phyloP scores from a whole-genome alignment of 768 basidiomycete species.

The Tulasnella sp. region DNA sequence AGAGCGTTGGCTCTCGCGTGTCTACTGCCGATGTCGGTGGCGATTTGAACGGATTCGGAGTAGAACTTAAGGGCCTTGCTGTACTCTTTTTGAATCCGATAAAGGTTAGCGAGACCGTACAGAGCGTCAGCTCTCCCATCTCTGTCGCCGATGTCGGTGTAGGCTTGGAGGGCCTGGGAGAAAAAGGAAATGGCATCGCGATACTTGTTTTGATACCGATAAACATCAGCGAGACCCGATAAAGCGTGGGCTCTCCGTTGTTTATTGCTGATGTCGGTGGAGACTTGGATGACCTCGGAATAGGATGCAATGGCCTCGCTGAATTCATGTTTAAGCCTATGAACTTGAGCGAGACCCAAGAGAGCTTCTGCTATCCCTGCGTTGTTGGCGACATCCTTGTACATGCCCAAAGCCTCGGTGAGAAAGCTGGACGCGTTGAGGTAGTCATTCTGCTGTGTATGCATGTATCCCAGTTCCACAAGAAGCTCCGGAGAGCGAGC shows the following conservation, averaged over 20 bases:
- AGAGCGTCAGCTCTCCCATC: too few species aligned
- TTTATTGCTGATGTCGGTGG: neutral
- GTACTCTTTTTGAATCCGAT: too few species aligned
- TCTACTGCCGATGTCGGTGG: too few species aligned
- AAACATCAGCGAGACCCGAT: too few species aligned
- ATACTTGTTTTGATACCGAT: too few species aligned
- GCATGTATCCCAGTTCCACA: neutral
- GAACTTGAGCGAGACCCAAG: neutral
- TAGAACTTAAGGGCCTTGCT: too few species aligned
- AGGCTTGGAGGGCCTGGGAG: too few species aligned
- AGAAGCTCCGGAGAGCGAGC: neutral
- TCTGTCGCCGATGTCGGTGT: too few species aligned
- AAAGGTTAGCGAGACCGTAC: too few species aligned
- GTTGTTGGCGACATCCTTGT: neutral
- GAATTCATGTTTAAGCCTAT: neutral
- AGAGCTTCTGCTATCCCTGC: neutral
- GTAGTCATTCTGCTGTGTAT: neutral
- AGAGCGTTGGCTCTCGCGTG: too few species aligned
- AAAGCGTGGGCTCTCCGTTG: neutral
- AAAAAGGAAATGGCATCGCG: too few species aligned
- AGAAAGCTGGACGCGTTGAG: neutral
- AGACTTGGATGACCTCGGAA: neutral
- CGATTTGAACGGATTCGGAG: too few species aligned
- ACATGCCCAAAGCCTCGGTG: neutral
- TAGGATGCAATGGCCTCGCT: neutral